These are phyloP conservation scores for Penicillium rolfsii DNA, from an alignment of 2,329 filamentous ascomycete genomes.

Conservation along the genomic window DNA sequence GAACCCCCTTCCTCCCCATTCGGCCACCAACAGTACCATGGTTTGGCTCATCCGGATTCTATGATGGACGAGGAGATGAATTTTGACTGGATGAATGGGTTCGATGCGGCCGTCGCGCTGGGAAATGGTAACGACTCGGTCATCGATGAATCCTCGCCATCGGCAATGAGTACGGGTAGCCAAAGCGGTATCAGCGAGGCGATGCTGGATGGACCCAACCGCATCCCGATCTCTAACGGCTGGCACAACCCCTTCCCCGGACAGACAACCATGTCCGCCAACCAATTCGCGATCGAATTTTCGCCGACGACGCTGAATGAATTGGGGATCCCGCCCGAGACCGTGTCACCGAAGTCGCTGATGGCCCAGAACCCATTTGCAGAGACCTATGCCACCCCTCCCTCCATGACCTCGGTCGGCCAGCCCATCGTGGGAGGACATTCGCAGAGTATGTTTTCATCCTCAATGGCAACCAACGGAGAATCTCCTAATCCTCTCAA, in stretches of 20 bases:
- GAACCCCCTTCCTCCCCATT: conserved; percentile 49
- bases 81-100: conserved; percentile 82
- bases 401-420: conserved; percentile 74
- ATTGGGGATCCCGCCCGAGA: conserved; percentile 68
- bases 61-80: conserved; percentile 70
- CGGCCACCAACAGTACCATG: conserved; percentile 48
- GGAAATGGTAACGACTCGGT: conserved; percentile 73
- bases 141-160: conserved; percentile 91
- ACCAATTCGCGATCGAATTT: conserved; percentile 75
- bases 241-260: conserved; percentile 72
- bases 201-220: conserved; percentile 78
- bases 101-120: conserved; percentile 77
- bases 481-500: conserved; percentile 53
- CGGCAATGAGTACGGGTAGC: conserved; percentile 91
- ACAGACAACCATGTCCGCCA: conserved; percentile 66
- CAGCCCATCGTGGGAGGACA: conserved; percentile 70
- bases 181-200: conserved; percentile 79
- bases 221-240: conserved; percentile 60
- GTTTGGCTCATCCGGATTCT: conserved; percentile 60
- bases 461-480: conserved; percentile 48
- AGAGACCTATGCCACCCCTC: conserved; percentile 78
- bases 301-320: conserved; percentile 76
- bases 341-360: conserved; percentile 76
- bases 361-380: conserved; percentile 68
- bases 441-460: conserved; percentile 56